Percentiles rank a stretch among this genome's conserved stretches.
Conservation (phyloP, 139 green algal species). For the Chlamydomonas schloesseri region DNA sequence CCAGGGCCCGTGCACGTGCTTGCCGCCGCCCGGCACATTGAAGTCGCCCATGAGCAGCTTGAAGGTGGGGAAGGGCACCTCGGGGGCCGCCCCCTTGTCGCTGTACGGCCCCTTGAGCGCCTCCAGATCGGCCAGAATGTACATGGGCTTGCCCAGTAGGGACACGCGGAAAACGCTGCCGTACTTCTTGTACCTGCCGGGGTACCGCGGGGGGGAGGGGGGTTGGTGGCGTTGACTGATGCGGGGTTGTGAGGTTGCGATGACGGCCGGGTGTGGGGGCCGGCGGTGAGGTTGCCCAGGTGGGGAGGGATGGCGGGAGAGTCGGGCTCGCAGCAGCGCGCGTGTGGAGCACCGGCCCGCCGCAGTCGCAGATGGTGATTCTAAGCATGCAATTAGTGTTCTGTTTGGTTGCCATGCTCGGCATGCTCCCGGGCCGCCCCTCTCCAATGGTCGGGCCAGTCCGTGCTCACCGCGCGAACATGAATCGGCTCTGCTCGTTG, state of each 20-base stretch:
- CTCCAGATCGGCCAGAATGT: neutral
- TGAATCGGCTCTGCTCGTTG: neutral
- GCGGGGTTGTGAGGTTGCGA: no score
- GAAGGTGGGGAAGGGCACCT: neutral
- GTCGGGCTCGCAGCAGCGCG: no score
- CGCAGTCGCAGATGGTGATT: no score
- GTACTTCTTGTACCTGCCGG: neutral
- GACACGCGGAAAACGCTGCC: neutral
- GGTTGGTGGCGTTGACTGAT: neutral
- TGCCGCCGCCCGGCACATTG: no score
- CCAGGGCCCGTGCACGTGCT: neutral
- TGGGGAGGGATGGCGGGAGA: neutral
- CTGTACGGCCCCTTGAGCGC: neutral
- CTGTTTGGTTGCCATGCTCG: no score
- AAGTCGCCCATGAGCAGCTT: neutral
- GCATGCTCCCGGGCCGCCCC: no score
- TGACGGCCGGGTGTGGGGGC: no score
- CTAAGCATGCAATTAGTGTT: no score
- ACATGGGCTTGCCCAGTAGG: neutral
- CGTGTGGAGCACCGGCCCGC: no score
- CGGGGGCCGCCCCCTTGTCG: neutral
- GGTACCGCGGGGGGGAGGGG: neutral
- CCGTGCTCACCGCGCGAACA: conserved; percentile 1
- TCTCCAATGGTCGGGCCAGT: no score
- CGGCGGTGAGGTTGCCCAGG: neutral